Conservation (phyloP, 352 stramenopile species). For the Globisporangium lucens region DNA sequence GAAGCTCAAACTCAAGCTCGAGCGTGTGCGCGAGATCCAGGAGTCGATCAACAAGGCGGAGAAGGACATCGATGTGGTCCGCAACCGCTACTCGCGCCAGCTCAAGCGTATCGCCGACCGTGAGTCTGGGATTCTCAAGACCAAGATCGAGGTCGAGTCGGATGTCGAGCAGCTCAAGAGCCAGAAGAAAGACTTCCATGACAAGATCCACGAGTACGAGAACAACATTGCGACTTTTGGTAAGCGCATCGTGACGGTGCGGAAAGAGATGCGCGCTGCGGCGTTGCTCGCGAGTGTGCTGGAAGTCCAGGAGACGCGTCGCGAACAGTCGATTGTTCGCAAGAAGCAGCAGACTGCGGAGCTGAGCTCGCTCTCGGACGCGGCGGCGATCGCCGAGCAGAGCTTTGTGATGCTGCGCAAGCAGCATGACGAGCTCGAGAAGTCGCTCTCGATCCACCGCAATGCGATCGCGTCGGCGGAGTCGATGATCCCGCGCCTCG, state of each 20-base stretch:
- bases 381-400: slow-evolving; percentile 68
- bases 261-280: slow-evolving; percentile 70
- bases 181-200: slow-evolving; percentile 54
- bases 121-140: slow-evolving; percentile 68
- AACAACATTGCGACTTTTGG: slow-evolving; percentile 46
- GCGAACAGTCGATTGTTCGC: slow-evolving; percentile 60
- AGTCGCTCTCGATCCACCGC: slow-evolving; percentile 66
- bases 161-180: slow-evolving; percentile 56
- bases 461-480: slow-evolving; percentile 81
- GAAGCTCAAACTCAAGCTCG: slow-evolving; percentile 56
- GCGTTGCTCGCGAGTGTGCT: slow-evolving; percentile 58
- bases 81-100: slow-evolving; percentile 68
- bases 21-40: slow-evolving; percentile 59
- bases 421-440: slow-evolving; percentile 74
- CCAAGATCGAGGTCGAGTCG: slow-evolving; percentile 68
- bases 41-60: slow-evolving; percentile 68
- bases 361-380: slow-evolving; percentile 63
- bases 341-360: slow-evolving; percentile 76
- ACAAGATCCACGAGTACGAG: slow-evolving; percentile 51
- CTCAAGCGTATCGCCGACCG: slow-evolving; percentile 78
- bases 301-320: slow-evolving; percentile 69
- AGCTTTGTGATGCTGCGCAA: slow-evolving; percentile 70
- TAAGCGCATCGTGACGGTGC: slow-evolving; percentile 55
- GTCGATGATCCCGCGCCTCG: slow-evolving; percentile 71
- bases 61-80: slow-evolving; percentile 72